These are phyloP conservation scores for Leishmania mexicana DNA, from an alignment of 208 protist genomes.

Conservation along the genomic window DNA sequence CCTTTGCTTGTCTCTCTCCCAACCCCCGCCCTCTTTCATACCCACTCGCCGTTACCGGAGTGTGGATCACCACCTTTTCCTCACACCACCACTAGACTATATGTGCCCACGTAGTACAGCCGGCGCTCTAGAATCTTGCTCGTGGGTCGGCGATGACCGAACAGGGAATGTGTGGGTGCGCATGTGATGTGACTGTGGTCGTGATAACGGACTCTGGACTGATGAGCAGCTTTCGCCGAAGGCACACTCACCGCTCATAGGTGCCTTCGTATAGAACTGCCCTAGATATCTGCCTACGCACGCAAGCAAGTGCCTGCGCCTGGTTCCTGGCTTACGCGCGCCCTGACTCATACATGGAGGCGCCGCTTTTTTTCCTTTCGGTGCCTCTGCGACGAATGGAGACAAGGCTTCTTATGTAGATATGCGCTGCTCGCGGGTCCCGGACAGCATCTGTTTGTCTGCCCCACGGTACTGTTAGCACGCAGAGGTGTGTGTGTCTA, in stretches of 20 bases:
- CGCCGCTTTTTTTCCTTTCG: background rate
- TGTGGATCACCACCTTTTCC: background rate
- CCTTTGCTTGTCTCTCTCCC: background rate
- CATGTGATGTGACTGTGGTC: background rate
- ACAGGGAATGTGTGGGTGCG: background rate
- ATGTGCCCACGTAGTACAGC: background rate
- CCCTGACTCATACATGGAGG: background rate
- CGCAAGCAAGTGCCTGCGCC: background rate
- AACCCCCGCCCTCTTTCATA: background rate
- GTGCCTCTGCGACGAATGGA: background rate
- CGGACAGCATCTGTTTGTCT: background rate
- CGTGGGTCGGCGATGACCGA: background rate
- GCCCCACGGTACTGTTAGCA: background rate
- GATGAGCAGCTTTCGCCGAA: constrained; percentile 38
- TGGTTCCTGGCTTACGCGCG: background rate
- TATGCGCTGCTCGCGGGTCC: no score
- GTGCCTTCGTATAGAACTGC: constrained; percentile 45
- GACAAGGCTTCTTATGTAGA: no score
- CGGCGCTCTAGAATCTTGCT: no score
- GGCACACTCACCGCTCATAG: constrained; percentile 21
- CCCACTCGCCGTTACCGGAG: background rate
- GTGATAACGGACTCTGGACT: no score
- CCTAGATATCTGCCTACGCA: constrained; percentile 19
- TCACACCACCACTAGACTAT: background rate
- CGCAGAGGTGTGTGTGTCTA: background rate